Percentiles rank a stretch among this genome's conserved stretches.
Evolutionary conservation across 2,329 filamentous ascomycete genomes (phyloP).

Genomic region (Fusarium domesticum): DNA sequence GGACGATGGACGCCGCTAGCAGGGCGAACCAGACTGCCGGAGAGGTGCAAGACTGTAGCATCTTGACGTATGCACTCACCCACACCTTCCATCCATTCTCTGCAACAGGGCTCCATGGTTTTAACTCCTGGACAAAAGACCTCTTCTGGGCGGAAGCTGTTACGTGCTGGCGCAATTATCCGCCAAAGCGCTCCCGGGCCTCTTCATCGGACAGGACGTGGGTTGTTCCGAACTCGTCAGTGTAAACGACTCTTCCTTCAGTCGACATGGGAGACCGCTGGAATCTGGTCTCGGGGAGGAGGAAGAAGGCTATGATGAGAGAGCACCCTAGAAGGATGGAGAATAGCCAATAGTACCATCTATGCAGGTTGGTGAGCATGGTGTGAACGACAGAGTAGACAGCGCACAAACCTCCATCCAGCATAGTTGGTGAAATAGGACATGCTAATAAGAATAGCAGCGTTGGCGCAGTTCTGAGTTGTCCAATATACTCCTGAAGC

Average conservation of each 20-base stretch:
- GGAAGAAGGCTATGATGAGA: not conserved
- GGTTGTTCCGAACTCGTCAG: conserved; percentile 5
- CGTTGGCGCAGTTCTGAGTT: not conserved
- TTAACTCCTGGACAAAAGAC: conserved; percentile 2
- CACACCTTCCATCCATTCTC: not conserved
- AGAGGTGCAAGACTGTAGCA: not conserved
- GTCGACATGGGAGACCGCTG: not conserved
- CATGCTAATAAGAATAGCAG: not conserved
- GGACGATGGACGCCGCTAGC: not conserved
- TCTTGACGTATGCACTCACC: not conserved
- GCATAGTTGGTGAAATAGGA: not conserved
- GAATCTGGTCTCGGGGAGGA: not conserved
- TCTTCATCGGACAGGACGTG: conserved; percentile 4
- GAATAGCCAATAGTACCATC: not conserved
- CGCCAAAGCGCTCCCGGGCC: conserved; percentile 2
- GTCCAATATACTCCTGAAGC: not conserved
- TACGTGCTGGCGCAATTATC: not conserved
- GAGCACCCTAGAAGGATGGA: not conserved
- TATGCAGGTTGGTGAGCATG: not conserved
- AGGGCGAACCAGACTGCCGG: not conserved
- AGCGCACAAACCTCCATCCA: not conserved
- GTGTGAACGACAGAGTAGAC: not conserved
- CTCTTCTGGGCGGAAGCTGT: not conserved
- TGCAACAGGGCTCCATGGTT: not conserved
- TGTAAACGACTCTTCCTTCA: not conserved